Percentiles rank a stretch among this genome's conserved stretches.
Evolutionary conservation across 148 eudicot genomes (phyloP).

Genomic region (Vaccinium darrowii): DNA sequence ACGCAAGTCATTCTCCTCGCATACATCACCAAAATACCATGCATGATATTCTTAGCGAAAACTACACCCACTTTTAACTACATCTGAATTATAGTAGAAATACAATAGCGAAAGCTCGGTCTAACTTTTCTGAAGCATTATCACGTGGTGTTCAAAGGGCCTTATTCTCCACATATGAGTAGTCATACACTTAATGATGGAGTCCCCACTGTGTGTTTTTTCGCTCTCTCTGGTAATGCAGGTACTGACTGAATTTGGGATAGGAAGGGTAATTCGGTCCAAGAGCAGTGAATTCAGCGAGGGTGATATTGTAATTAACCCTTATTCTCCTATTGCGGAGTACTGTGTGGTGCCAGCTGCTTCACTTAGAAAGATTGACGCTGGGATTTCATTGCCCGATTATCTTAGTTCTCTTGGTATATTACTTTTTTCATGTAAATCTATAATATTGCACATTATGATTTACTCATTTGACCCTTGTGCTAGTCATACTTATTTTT

Average conservation of each 20-base stretch:
- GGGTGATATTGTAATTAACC: constrained; percentile 28
- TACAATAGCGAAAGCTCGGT: too few relatives aligned
- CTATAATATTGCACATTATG: background rate
- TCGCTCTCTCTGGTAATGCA: background rate
- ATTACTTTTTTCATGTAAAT: background rate
- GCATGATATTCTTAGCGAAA: too few relatives aligned
- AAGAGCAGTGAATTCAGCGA: constrained; percentile 22
- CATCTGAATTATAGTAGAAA: too few relatives aligned
- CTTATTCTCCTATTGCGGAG: constrained; percentile 31
- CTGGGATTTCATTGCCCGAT: constrained; percentile 28
- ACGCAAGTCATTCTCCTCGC: too few relatives aligned
- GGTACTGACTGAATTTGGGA: constrained; percentile 25
- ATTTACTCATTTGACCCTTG: background rate
- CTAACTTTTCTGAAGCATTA: too few relatives aligned
- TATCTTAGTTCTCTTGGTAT: constrained; percentile 33
- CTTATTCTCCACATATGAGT: too few relatives aligned
- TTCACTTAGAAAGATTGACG: constrained; percentile 19
- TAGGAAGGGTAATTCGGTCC: constrained; percentile 31
- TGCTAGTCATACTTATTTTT: background rate
- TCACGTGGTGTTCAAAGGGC: too few relatives aligned
- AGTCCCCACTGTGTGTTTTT: too few relatives aligned
- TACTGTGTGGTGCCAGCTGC: constrained; percentile 25
- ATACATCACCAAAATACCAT: too few relatives aligned
- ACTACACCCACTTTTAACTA: too few relatives aligned
- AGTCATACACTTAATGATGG: too few relatives aligned